Base-by-base conservation (phyloP, 169 alveolate genomes). In the Besnoitia besnoiti region DNA sequence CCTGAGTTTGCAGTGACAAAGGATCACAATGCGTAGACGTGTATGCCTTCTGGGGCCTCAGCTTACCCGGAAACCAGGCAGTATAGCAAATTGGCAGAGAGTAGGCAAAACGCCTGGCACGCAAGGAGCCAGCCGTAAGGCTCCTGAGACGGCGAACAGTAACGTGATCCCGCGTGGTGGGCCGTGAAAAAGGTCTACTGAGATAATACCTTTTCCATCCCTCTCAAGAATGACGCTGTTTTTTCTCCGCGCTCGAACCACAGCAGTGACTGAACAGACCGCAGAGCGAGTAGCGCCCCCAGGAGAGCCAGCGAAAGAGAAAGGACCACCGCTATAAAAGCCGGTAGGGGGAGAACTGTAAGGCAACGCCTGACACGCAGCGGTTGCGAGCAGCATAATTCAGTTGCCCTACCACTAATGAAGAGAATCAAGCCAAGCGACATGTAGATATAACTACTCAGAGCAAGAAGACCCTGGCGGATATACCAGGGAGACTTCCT, bases 21-120 rank as follows among this genome's bases (percentile, higher is more conserved):
- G n/a, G n/a, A n/a, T n/a, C n/a, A n/a, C 40, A 30, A 7, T 67
- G 19, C 42, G 21, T 67, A 35, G 39, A 67, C 12, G 39, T 30
- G 39, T 10, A 67, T 30, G 21, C 46, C 14, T 67, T 30, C n/a
- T 77, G 3, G 39, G 33, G 87, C 59, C 10, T 40, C 4, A n/a
- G 16, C 87, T 30, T 77, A 77, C 87, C 61, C 87, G 49, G 87
- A 77, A 16, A 77, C 35, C n/a, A 42, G 30, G 59, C 87, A 77
- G 87, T 77, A 77, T 3, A 77, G 59, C 61, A 77, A 27, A 44
- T 77, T 77, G 35, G 87, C 50, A 42, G 40, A 77, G 12, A 44
- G 49, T 1, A 77, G 35, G 21, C 44, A 77, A 39, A 77, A 77
- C 2, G 59, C 49, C 0, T 7, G 37, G 87, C 87, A 77, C 42